Evolutionary conservation across 2,329 filamentous ascomycete species (phyloP).

Genomic region (Fusarium tricinctum): DNA sequence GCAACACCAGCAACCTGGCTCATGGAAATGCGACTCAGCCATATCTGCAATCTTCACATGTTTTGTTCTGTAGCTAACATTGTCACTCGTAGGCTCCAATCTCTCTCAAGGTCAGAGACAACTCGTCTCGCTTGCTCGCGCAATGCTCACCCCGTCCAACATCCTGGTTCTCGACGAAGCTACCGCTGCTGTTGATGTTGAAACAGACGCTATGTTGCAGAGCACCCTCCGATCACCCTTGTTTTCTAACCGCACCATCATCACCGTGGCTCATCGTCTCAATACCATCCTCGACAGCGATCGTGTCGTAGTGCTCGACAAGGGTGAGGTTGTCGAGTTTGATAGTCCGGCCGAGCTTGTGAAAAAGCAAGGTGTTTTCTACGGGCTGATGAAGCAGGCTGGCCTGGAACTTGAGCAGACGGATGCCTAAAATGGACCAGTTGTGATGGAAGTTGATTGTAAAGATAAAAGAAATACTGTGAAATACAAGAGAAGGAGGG

Average conservation of each 20-base stretch:
- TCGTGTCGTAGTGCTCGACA: conserved; percentile 92
- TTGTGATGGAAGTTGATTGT: conserved; percentile 32
- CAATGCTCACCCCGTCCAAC: conserved; percentile 94
- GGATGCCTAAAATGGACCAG: background rate
- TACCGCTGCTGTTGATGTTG: conserved; percentile 80
- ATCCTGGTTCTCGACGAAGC: conserved; percentile 98
- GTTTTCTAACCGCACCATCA: conserved; percentile 94
- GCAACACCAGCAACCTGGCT: conserved; percentile 15
- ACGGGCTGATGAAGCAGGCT: conserved; percentile 91
- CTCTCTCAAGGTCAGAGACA: conserved; percentile 95
- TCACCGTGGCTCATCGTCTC: conserved; percentile 97
- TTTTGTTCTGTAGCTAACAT: conserved; percentile 39
- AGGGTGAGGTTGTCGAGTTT: conserved; percentile 91
- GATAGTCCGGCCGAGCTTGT: conserved; percentile 86
- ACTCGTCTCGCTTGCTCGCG: conserved; percentile 91
- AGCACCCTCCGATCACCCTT: conserved; percentile 72
- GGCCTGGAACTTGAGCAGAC: conserved; percentile 71
- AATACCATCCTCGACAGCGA: conserved; percentile 95
- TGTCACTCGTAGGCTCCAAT: conserved; percentile 78
- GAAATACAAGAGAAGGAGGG: conserved; percentile 23
- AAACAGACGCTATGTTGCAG: conserved; percentile 77
- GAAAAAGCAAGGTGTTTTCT: conserved; percentile 82
- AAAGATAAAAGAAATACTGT: conserved; percentile 8
- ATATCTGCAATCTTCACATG: conserved; percentile 23
- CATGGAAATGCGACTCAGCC: conserved; percentile 4